phyloP scores from a whole-genome alignment of 352 stramenopile species.

The Globisporangium abappressorium region DNA sequence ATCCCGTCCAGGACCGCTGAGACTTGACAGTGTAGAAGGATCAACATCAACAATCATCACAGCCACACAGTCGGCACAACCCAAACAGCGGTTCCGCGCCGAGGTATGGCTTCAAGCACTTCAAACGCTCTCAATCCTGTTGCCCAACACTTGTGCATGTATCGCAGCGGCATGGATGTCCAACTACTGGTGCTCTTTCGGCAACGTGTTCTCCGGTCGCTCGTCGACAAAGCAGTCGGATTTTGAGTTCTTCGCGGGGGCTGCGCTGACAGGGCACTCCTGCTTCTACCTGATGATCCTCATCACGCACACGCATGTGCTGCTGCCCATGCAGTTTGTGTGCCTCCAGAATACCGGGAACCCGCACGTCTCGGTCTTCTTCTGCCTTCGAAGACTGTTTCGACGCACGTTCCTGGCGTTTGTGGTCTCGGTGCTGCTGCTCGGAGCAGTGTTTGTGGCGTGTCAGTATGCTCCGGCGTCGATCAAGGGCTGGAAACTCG shows the following conservation, averaged over 20 bases:
- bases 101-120: constrained; percentile 12
- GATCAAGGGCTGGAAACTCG: not conserved
- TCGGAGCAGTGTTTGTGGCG: not conserved
- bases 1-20: not conserved
- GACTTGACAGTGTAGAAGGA: not conserved
- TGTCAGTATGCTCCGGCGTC: not conserved
- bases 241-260: constrained; percentile 24
- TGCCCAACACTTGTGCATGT: constrained; percentile 23
- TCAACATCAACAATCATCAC: too few relatives aligned
- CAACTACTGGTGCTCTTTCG: constrained; percentile 20
- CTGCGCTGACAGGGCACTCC: constrained; percentile 14
- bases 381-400: constrained; percentile 1
- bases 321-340: constrained; percentile 16
- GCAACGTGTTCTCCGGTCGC: constrained; percentile 25
- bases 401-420: constrained; percentile 10
- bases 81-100: not conserved
- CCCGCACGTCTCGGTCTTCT: not conserved
- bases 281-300: constrained; percentile 11
- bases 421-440: not conserved
- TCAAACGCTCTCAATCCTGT: constrained; percentile 16
- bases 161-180: constrained; percentile 17
- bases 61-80: not conserved
- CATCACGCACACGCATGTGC: not conserved
- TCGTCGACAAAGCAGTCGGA: constrained; percentile 26
- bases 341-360: not conserved